Conservation (phyloP, 805 yeast species). For the Yamadazyma philogaea region DNA sequence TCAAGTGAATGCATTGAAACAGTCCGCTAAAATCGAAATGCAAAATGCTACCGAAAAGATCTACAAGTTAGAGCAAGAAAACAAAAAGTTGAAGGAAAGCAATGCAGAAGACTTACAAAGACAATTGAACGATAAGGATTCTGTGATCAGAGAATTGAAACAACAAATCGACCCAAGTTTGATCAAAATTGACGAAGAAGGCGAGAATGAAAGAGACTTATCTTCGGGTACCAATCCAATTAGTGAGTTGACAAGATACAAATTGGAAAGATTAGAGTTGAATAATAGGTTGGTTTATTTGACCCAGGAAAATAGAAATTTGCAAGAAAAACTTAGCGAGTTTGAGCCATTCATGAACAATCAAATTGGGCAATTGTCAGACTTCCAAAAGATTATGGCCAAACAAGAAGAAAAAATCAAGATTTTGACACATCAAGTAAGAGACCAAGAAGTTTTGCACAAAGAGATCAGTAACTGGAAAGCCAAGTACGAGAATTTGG, state of each 20-base stretch:
- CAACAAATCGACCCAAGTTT: slow-evolving; percentile 22
- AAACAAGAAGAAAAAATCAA: slow-evolving; percentile 48
- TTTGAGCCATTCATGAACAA: slow-evolving; percentile 53
- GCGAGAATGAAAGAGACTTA: slow-evolving; percentile 17
- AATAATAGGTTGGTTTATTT: slow-evolving; percentile 44
- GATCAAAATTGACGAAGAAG: slow-evolving; percentile 19
- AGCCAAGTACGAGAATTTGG: slow-evolving; percentile 41
- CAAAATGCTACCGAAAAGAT: slow-evolving; percentile 56
- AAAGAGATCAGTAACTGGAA: slow-evolving; percentile 49
- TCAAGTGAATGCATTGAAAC: slow-evolving; percentile 31
- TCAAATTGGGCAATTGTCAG: slow-evolving; percentile 50
- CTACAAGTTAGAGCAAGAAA: slow-evolving; percentile 39
- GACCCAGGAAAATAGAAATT: slow-evolving; percentile 42
- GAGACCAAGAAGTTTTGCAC: slow-evolving; percentile 42
- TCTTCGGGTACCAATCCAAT: slow-evolving; percentile 14
- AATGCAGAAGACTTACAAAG: slow-evolving; percentile 15
- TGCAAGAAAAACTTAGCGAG: slow-evolving; percentile 41
- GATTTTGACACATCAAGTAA: slow-evolving; percentile 38
- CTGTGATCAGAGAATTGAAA: slow-evolving; percentile 30
- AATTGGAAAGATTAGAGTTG: slow-evolving; percentile 43
- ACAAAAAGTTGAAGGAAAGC: slow-evolving; percentile 12
- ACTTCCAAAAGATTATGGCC: slow-evolving; percentile 53
- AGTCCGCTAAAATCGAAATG: slow-evolving; percentile 46
- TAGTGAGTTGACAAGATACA: slow-evolving; percentile 36
- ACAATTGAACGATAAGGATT: slow-evolving; percentile 30